Evolutionary conservation across 192 early-diverging fungal species (phyloP).

Genomic region (Gonapodya sp.): DNA sequence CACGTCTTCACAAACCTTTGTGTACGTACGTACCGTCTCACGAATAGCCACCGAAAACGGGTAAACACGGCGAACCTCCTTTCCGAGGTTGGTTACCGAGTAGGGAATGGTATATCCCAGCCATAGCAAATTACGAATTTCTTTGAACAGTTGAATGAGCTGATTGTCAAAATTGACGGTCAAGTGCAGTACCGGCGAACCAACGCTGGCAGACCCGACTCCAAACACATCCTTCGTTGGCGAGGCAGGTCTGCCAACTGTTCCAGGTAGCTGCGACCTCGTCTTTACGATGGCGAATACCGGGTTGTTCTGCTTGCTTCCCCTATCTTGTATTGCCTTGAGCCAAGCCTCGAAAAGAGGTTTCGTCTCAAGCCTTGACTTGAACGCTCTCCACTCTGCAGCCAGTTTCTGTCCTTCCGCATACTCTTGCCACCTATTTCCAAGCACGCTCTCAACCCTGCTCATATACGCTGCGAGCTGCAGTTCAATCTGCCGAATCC

Average conservation of each 20-base stretch:
- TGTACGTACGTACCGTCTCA: conserved; percentile 91
- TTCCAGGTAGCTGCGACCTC: conserved; percentile 22
- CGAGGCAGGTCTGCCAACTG: neutral
- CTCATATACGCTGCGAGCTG: conserved; percentile 94
- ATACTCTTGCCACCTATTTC: conserved; percentile 94
- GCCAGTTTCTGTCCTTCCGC: conserved; percentile 92
- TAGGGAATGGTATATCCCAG: conserved; percentile 89
- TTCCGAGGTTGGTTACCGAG: conserved; percentile 78
- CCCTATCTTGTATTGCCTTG: conserved; percentile 65
- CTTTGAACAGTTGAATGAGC: conserved; percentile 95
- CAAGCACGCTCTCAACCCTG: conserved; percentile 94
- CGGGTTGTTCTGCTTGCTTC: conserved; percentile 73
- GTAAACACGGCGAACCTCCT: conserved; percentile 94
- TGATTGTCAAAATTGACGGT: conserved; percentile 90
- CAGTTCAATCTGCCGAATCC: conserved; percentile 95
- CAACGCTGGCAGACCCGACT: neutral
- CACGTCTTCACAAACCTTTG: conserved; percentile 70
- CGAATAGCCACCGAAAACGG: conserved; percentile 94
- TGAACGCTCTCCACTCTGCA: conserved; percentile 78
- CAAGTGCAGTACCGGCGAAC: conserved; percentile 46
- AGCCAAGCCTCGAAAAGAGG: conserved; percentile 90
- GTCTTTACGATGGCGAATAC: conserved; percentile 82
- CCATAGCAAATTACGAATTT: conserved; percentile 95
- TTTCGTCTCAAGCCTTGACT: conserved; percentile 86
- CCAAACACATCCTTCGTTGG: conserved; percentile 9